A percentile compares a stretch with the other conserved stretches of the same genome.
Conservation (phyloP, 768 basidiomycete genomes). For the Psilocybe subaeruginosa region DNA sequence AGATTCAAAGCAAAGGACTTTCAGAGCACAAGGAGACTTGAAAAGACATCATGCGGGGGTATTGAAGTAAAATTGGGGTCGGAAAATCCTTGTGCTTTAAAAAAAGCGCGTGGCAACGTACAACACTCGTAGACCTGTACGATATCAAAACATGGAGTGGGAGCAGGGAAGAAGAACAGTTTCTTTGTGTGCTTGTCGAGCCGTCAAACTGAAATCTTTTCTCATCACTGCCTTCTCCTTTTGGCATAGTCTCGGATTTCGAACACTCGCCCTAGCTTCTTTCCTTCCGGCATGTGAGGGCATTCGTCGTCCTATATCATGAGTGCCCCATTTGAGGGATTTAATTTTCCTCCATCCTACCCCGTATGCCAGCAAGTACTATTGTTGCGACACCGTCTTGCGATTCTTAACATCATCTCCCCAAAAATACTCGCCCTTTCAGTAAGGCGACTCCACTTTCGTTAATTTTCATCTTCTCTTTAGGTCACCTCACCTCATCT, state of each 20-base stretch:
- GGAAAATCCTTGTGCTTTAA: constrained; percentile 4
- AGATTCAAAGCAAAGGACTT: background rate
- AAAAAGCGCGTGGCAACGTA: constrained; percentile 5
- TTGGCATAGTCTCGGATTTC: constrained; percentile 17
- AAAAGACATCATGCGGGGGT: background rate
- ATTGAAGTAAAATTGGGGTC: background rate
- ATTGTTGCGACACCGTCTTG: constrained; percentile 1
- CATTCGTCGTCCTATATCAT: constrained; percentile 10
- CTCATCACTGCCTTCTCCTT: constrained; percentile 10
- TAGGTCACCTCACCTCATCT: background rate
- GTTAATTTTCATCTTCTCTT: constrained; percentile 2
- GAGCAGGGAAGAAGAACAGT: constrained; percentile 3
- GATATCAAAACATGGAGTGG: constrained; percentile 5
- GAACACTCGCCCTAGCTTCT: background rate
- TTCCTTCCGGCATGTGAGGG: background rate
- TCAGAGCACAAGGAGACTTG: constrained; percentile 7
- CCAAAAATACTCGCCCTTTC: constrained; percentile 10
- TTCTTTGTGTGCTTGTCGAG: constrained; percentile 8
- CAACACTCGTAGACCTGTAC: background rate
- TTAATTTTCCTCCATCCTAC: constrained; percentile 4
- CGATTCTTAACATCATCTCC: background rate
- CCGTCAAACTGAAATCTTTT: constrained; percentile 8
- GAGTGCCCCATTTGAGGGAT: background rate
- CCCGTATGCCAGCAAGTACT: constrained; percentile 13
- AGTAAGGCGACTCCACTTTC: constrained; percentile 18